Evolutionary conservation across 2,329 filamentous ascomycete genomes (phyloP).

Genomic region (Helotiales sp.): DNA sequence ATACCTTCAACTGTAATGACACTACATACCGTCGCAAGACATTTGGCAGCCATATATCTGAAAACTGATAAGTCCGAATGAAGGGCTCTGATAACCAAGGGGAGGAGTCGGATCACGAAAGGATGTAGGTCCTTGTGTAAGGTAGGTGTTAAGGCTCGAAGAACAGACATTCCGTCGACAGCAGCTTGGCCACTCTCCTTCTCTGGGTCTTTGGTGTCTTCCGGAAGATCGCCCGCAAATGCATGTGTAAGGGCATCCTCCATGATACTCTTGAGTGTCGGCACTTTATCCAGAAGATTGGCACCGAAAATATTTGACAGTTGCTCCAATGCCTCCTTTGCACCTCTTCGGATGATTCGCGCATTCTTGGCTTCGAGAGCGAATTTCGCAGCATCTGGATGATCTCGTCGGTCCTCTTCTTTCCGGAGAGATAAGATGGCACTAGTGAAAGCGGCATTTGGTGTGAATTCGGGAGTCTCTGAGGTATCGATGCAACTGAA

Average conservation of each 20-base stretch:
- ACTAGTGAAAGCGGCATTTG: constrained; percentile 77
- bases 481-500: constrained; percentile 98
- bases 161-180: constrained; percentile 89
- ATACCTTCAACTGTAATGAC: constrained; percentile 94
- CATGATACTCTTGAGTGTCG: constrained; percentile 80
- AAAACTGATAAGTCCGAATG: constrained; percentile 90
- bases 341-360: constrained; percentile 86
- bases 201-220: constrained; percentile 74
- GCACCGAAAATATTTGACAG: constrained; percentile 80
- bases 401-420: constrained; percentile 93
- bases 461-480: constrained; percentile 92
- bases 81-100: constrained; percentile 83
- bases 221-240: constrained; percentile 74
- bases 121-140: constrained; percentile 75
- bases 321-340: constrained; percentile 92
- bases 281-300: constrained; percentile 79
- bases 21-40: constrained; percentile 95
- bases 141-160: constrained; percentile 92
- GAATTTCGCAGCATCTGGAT: constrained; percentile 87
- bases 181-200: constrained; percentile 85
- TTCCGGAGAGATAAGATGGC: constrained; percentile 93
- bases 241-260: constrained; percentile 77
- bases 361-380: constrained; percentile 88
- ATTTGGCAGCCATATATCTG: constrained; percentile 95
- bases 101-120: constrained; percentile 83